Base-by-base conservation (phyloP, 2,329 filamentous ascomycete genomes). In the Fusarium duplospermum region DNA sequence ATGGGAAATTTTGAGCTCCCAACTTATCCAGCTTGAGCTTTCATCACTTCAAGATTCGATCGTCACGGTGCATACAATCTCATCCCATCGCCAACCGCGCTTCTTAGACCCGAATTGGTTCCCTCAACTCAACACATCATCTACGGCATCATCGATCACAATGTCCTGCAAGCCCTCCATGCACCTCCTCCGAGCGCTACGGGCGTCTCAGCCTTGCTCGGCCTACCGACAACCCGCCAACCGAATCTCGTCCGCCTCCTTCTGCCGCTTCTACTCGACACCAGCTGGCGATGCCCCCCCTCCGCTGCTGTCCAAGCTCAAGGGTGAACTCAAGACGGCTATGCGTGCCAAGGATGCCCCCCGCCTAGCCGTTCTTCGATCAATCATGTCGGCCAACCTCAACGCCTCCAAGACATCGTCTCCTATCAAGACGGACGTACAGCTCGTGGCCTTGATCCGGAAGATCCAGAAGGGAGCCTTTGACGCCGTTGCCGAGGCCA, bases 331-430 rank as follows among this genome's bases (percentile, higher is more conserved):
- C 71, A 93, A 93, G 83, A 82, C 86, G 11, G 90, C 91, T 58
- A 92, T 93, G 91, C 87, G 88, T 67, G 86, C 86, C 76, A 93
- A 92, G 81, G 90, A 93, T 79, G 83, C 86, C 29, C 85, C 89
- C 29, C 90, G 92, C 3, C 89, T 95, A 29, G 84, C 88, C 42
- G 93, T 94, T 40, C 87, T 96, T 58, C 92, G 93, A 75, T 82
- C 87, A 45, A 84, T 95, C 71, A 87, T 95, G 73, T 87, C 92
- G 35, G 89, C 92, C 71, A 90, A 93, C 70, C 91, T 92, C 76
- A 95, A 95, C 82, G 91, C 92, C 36, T 92, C 91, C 80, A 95
- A 95, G 83, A 94, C 93, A 16, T 80, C 87, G 42, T 86, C 84
- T 42, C 93, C 93, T n/a, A 89, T 95, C 78, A 86, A 85, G 64